phyloP scores from a whole-genome alignment of 1,284 basidiomycete species.

The Baeospora myosura region DNA sequence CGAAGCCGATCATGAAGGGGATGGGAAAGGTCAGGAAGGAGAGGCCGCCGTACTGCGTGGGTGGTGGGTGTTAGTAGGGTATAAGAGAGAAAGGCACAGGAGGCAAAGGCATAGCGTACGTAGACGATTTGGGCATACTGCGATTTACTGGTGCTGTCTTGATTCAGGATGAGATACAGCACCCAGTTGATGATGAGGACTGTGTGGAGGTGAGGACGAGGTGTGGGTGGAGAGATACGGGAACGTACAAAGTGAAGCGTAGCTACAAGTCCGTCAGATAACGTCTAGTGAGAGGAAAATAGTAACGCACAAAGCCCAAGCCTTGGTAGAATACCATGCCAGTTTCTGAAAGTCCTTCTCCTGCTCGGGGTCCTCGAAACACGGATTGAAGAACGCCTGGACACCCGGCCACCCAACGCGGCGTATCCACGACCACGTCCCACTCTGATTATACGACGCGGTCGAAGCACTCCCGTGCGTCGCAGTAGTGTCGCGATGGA shows the following conservation, averaged over 20 bases:
- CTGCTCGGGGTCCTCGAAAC: conserved; percentile 15
- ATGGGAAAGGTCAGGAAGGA: conserved; percentile 27
- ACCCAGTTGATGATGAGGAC: conserved; percentile 21
- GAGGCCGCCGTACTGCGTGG: conserved; percentile 17
- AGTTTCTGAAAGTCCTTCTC: conserved; percentile 17
- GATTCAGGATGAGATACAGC: conserved; percentile 20
- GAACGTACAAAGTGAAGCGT: conserved; percentile 13
- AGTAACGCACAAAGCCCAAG: conserved; percentile 17
- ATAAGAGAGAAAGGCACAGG: neutral
- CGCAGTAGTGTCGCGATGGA: too few species aligned
- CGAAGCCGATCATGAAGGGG: conserved; percentile 27
- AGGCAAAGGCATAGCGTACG: conserved; percentile 7
- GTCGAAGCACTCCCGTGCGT: too few species aligned
- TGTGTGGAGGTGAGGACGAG: neutral
- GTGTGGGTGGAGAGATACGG: neutral
- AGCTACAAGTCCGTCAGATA: conserved; percentile 11
- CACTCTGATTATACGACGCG: conserved; percentile 11
- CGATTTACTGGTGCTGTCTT: conserved; percentile 13
- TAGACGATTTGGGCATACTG: conserved; percentile 14
- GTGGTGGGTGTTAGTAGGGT: neutral
- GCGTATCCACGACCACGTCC: conserved; percentile 10
- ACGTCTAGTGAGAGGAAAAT: neutral
- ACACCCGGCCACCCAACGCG: conserved; percentile 12
- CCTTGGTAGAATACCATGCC: conserved; percentile 21
- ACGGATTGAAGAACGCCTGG: conserved; percentile 17